Conservation (phyloP, 495 filamentous ascomycete genomes). For the Lepraria neglecta region DNA sequence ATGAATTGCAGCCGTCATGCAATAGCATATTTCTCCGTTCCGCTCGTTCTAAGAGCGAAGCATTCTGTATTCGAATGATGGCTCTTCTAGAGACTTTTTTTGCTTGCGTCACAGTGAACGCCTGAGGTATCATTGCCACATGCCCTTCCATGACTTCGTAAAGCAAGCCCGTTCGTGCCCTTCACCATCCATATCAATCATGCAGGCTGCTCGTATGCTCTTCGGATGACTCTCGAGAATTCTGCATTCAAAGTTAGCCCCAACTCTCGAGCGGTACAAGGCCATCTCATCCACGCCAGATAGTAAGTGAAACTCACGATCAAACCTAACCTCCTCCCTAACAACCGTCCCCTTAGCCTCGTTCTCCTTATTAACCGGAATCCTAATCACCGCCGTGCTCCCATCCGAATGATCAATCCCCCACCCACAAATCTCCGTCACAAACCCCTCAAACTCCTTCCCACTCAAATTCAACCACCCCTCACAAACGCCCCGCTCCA, state of each 20-base stretch:
- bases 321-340: constrained; percentile 92
- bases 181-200: constrained; percentile 29
- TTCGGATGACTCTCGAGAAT: background rate
- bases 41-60: no score
- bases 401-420: constrained; percentile 47
- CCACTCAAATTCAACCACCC: constrained; percentile 77
- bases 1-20: no score
- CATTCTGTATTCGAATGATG: no score
- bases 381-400: constrained; percentile 54
- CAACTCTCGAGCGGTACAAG: constrained; percentile 58
- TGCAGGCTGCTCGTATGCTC: constrained; percentile 68
- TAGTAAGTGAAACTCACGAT: constrained; percentile 30
- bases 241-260: background rate
- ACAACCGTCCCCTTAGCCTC: constrained; percentile 95
- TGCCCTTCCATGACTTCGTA: no score
- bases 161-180: no score
- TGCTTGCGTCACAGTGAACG: no score
- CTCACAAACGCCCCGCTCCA: constrained; percentile 69
- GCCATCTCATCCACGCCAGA: no score
- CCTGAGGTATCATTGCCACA: no score
- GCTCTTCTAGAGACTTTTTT: no score
- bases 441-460: constrained; percentile 69
- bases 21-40: no score
- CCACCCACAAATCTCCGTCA: constrained; percentile 82
- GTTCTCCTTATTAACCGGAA: constrained; percentile 94